Percentiles rank a stretch among this genome's conserved stretches.
Evolutionary conservation across 768 basidiomycete species (phyloP).

Genomic region (Mycena pura): DNA sequence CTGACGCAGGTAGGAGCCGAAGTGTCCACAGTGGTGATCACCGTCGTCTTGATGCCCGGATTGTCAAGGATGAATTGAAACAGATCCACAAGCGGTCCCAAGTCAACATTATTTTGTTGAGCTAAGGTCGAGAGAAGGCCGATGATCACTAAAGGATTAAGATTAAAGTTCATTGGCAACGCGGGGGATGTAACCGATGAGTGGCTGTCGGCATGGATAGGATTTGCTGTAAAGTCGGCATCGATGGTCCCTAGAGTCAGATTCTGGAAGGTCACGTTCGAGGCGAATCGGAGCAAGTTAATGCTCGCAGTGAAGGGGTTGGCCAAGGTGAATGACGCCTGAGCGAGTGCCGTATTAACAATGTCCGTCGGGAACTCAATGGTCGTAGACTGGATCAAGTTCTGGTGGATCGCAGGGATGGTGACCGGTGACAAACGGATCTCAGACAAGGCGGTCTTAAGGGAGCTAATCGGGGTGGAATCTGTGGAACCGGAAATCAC

Average conservation of each 20-base stretch:
- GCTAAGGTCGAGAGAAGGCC: conserved; percentile 58
- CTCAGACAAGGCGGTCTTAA: conserved; percentile 65
- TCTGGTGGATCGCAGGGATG: conserved; percentile 70
- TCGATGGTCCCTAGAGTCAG: conserved; percentile 66
- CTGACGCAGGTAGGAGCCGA: conserved; percentile 65
- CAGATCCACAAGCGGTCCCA: conserved; percentile 63
- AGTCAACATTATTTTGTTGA: conserved; percentile 57
- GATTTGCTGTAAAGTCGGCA: conserved; percentile 59
- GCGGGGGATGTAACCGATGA: conserved; percentile 59
- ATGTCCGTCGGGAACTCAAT: conserved; percentile 70
- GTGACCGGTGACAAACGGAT: conserved; percentile 65
- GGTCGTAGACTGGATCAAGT: conserved; percentile 60
- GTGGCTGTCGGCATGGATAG: conserved; percentile 67
- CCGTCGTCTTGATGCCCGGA: conserved; percentile 58
- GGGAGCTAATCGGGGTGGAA: conserved; percentile 66
- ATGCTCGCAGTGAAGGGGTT: conserved; percentile 80
- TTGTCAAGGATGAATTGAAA: conserved; percentile 62
- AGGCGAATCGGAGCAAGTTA: conserved; percentile 61
- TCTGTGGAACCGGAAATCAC: conserved; percentile 59
- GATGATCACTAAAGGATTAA: conserved; percentile 68
- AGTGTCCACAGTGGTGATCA: conserved; percentile 61
- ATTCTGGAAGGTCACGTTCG: conserved; percentile 61
- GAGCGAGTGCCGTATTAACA: conserved; percentile 63
- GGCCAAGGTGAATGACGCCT: conserved; percentile 60
- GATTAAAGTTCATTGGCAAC: conserved; percentile 69